Conservation (phyloP, 1,284 basidiomycete species). For the Papiliotrema terrestris region DNA sequence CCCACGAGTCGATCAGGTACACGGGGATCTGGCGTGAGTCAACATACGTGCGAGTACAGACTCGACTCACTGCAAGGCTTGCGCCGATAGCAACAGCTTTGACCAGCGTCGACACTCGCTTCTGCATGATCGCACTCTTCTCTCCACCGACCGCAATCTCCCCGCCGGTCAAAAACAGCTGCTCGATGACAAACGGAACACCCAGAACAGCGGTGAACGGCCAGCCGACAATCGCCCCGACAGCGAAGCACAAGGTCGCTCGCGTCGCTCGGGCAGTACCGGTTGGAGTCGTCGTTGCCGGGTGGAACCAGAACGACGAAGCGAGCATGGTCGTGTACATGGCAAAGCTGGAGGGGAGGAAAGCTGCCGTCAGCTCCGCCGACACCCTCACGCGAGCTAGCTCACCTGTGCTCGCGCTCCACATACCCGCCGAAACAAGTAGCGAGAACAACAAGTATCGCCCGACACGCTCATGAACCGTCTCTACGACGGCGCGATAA, state of each 20-base stretch:
- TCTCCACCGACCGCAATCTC: slow-evolving; percentile 62
- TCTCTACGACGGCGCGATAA: slow-evolving; percentile 74
- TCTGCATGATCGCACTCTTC: slow-evolving; percentile 56
- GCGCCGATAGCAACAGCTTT: slow-evolving; percentile 59
- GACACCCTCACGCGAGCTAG: slow-evolving; percentile 2
- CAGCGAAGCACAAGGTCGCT: slow-evolving; percentile 69
- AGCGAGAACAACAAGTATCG: slow-evolving; percentile 86
- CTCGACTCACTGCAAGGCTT: slow-evolving; percentile 62
- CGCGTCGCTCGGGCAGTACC: slow-evolving; percentile 56
- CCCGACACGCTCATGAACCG: slow-evolving; percentile 82
- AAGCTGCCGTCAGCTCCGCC: slow-evolving; percentile 56
- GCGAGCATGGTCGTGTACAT: slow-evolving; percentile 88
- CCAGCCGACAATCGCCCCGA: slow-evolving; percentile 90
- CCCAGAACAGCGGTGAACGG: slow-evolving; percentile 85
- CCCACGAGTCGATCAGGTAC: slow-evolving; percentile 74
- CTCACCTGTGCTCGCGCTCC: slow-evolving; percentile 77
- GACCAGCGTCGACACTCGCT: slow-evolving; percentile 63
- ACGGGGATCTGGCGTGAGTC: slow-evolving; percentile 64
- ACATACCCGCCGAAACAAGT: slow-evolving; percentile 86
- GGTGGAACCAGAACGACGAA: slow-evolving; percentile 69
- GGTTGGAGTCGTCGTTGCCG: slow-evolving; percentile 57
- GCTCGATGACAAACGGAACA: slow-evolving; percentile 86
- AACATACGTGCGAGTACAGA: not conserved
- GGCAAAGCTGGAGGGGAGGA: slow-evolving; percentile 90
- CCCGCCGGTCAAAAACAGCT: slow-evolving; percentile 72